Evolutionary conservation across 2,329 filamentous ascomycete species (phyloP).

Genomic region (Claviceps sp.): DNA sequence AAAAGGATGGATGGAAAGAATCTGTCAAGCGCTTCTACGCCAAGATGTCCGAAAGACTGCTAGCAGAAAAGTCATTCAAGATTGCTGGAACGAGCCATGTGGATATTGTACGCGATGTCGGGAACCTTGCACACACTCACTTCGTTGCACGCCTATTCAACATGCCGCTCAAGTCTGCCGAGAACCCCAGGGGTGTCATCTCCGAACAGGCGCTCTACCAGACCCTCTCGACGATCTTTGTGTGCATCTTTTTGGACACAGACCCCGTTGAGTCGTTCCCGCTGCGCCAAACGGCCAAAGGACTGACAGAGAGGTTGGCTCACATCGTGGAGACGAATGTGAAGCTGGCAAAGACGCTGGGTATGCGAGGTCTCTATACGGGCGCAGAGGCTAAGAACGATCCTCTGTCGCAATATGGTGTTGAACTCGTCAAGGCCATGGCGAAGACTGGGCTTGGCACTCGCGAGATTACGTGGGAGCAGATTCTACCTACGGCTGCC

Average conservation of each 20-base stretch:
- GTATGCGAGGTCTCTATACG: slow-evolving; percentile 34
- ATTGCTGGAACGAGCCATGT: slow-evolving; percentile 44
- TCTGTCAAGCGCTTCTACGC: slow-evolving; percentile 56
- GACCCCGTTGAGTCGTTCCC: slow-evolving; percentile 56
- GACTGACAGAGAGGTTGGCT: slow-evolving; percentile 45
- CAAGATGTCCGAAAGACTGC: slow-evolving; percentile 44
- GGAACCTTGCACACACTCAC: slow-evolving; percentile 51
- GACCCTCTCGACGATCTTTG: slow-evolving; percentile 52
- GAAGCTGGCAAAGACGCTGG: slow-evolving; percentile 36
- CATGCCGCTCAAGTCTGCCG: slow-evolving; percentile 50
- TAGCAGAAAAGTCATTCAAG: slow-evolving; percentile 51
- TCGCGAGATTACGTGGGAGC: slow-evolving; percentile 56
- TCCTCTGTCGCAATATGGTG: slow-evolving; percentile 48
- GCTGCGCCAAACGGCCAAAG: slow-evolving; percentile 42
- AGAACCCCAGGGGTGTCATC: slow-evolving; percentile 45
- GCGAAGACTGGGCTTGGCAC: slow-evolving; percentile 47
- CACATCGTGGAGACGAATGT: slow-evolving; percentile 50
- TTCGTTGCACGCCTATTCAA: slow-evolving; percentile 51
- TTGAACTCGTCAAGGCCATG: slow-evolving; percentile 50
- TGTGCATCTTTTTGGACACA: slow-evolving; percentile 50
- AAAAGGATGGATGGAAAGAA: slow-evolving; percentile 46
- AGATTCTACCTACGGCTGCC: slow-evolving; percentile 53
- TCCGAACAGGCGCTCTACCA: slow-evolving; percentile 44
- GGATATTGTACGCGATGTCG: slow-evolving; percentile 58
- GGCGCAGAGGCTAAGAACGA: slow-evolving; percentile 34